phyloP scores from a whole-genome alignment of 2,329 filamentous ascomycete genomes.

The Aspergillus pseudoterreus region DNA sequence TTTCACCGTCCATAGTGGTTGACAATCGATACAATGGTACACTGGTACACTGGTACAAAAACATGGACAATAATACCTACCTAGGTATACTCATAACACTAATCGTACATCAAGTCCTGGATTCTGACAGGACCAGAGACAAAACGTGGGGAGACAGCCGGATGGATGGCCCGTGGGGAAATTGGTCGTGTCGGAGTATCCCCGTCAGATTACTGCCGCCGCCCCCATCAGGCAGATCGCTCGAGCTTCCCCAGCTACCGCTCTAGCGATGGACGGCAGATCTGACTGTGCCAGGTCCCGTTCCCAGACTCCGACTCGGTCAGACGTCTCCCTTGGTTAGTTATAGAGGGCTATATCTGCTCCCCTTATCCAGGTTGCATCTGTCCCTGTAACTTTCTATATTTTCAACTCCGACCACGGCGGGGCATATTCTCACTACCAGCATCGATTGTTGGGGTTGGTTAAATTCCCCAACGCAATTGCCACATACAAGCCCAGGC shows the following conservation, averaged over 20 bases:
- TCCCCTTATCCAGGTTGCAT: not conserved
- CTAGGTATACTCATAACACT: too few species aligned
- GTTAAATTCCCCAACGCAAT: too few species aligned
- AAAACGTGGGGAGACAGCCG: not conserved
- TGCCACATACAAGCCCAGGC: too few species aligned
- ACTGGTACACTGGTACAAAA: too few species aligned
- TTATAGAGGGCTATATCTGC: conserved; percentile 8
- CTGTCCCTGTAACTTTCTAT: not conserved
- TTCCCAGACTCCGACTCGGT: conserved; percentile 14
- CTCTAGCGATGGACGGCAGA: conserved; percentile 20
- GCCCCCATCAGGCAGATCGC: not conserved
- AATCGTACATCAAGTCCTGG: too few species aligned
- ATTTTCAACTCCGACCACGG: too few species aligned
- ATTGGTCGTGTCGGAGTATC: not conserved
- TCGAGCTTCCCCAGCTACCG: not conserved
- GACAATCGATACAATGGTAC: too few species aligned
- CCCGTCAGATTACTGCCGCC: not conserved
- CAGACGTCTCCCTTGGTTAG: not conserved
- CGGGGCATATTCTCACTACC: too few species aligned
- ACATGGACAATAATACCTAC: too few species aligned
- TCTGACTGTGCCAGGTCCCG: conserved; percentile 23
- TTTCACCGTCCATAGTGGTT: not conserved
- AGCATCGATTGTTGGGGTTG: too few species aligned
- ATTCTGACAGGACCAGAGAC: too few species aligned
- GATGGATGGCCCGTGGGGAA: not conserved